Percentiles rank a stretch among this genome's conserved stretches.
phyloP scores from a whole-genome alignment of 371 early-diverging fungal species.

The Apophysomyces variabilis region DNA sequence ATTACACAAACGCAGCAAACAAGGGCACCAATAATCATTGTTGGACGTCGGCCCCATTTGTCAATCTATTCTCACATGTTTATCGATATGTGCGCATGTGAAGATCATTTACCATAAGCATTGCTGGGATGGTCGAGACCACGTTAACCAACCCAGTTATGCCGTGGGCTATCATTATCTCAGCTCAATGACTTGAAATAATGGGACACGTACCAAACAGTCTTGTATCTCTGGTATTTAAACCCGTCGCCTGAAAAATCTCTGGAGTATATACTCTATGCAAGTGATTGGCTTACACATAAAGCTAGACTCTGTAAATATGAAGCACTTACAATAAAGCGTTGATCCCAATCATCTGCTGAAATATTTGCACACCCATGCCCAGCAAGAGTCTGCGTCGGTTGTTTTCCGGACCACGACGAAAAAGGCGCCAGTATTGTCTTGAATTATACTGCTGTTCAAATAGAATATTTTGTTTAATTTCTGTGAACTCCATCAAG shows the following conservation, averaged over 20 bases:
- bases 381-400: constrained; percentile 70
- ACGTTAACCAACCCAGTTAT: constrained; percentile 74
- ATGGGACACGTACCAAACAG: constrained; percentile 44
- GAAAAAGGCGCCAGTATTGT: constrained; percentile 69
- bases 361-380: constrained; percentile 72
- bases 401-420: constrained; percentile 52
- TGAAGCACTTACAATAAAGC: constrained; percentile 62
- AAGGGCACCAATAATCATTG: constrained; percentile 55
- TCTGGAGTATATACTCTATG: constrained; percentile 65
- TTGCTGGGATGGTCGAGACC: constrained; percentile 74
- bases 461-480: constrained; percentile 71
- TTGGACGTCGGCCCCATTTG: constrained; percentile 67
- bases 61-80: constrained; percentile 59
- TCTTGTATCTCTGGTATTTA: constrained; percentile 51
- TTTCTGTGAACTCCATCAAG: constrained; percentile 68
- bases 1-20: constrained; percentile 48
- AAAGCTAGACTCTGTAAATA: constrained; percentile 1
- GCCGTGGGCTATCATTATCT: constrained; percentile 57
- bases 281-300: not conserved
- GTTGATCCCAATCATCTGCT: constrained; percentile 81
- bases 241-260: constrained; percentile 70
- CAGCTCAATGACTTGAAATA: not conserved
- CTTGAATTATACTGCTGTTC: constrained; percentile 71
- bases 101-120: constrained; percentile 61
- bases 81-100: not conserved